Conservation (phyloP, 73 alveolate species). For the Loxodes magnus region DNA sequence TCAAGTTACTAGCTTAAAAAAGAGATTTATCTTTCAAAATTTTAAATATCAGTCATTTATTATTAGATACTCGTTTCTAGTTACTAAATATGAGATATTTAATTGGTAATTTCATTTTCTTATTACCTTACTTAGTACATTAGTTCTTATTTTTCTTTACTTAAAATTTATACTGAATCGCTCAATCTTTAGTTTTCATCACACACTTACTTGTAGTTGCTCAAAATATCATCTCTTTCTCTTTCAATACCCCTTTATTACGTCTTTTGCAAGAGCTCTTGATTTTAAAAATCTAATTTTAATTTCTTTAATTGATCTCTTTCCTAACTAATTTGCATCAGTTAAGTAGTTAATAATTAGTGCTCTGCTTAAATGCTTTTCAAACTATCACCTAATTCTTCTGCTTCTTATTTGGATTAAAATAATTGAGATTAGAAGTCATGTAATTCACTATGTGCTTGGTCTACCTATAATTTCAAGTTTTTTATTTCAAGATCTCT, state of each 20-base stretch:
- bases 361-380: constrained; percentile 22
- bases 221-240: constrained; percentile 37
- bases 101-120: constrained; percentile 32
- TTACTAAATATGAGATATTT: constrained; percentile 2
- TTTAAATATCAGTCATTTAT: constrained; percentile 17
- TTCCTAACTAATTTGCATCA: constrained; percentile 15
- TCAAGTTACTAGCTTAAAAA: constrained; percentile 30
- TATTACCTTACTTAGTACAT: constrained; percentile 7
- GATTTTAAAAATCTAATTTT: constrained; percentile 14
- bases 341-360: constrained; percentile 19
- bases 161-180: constrained; percentile 9
- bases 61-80: constrained; percentile 11
- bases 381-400: constrained; percentile 19
- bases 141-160: constrained; percentile 17
- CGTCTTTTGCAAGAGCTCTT: constrained; percentile 23
- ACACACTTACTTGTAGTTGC: constrained; percentile 31
- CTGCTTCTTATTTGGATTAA: constrained; percentile 26
- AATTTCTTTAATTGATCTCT: constrained; percentile 17
- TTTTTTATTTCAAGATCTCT: too few relatives aligned
- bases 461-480: too few relatives aligned
- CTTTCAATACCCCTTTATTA: constrained; percentile 25
- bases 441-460: too few relatives aligned
- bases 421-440: too few relatives aligned
- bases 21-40: constrained; percentile 42
- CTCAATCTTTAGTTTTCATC: constrained; percentile 35